phyloP scores from a whole-genome alignment of 2,329 filamentous ascomycete species.

The Boeremia lycopersici region DNA sequence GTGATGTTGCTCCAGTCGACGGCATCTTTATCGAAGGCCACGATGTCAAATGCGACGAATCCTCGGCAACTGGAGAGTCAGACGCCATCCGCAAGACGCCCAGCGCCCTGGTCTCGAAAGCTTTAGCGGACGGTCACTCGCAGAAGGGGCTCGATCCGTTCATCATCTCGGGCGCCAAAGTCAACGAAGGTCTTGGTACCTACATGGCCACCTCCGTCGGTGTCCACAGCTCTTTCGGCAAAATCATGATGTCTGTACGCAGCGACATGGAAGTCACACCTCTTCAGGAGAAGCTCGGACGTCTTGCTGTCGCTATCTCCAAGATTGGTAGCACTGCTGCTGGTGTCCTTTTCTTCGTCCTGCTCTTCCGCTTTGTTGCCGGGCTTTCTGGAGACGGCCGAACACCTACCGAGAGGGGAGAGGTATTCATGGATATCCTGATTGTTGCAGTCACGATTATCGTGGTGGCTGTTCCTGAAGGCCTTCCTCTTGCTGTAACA shows the following conservation, averaged over 20 bases:
- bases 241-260: conserved; percentile 62
- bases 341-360: conserved; percentile 46
- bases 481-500: conserved; percentile 45
- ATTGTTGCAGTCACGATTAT: conserved; percentile 52
- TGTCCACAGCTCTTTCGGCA: conserved; percentile 61
- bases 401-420: conserved; percentile 38
- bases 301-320: conserved; percentile 58
- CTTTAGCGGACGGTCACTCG: conserved; percentile 57
- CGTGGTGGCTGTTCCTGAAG: conserved; percentile 51
- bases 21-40: conserved; percentile 71
- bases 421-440: conserved; percentile 50
- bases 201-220: conserved; percentile 62
- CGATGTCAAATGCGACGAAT: conserved; percentile 73
- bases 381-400: conserved; percentile 35
- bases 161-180: conserved; percentile 63
- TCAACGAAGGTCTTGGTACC: conserved; percentile 58
- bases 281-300: conserved; percentile 60
- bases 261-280: conserved; percentile 61
- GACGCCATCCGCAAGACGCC: conserved; percentile 71
- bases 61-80: conserved; percentile 74
- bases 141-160: conserved; percentile 67
- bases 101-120: conserved; percentile 64
- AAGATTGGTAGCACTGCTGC: conserved; percentile 55
- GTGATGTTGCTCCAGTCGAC: conserved; percentile 72
- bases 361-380: conserved; percentile 48